Percentiles rank a stretch among this genome's conserved stretches.
Conservation (phyloP, 108 stramenopile species). For the Fragilaria crotonensis region DNA sequence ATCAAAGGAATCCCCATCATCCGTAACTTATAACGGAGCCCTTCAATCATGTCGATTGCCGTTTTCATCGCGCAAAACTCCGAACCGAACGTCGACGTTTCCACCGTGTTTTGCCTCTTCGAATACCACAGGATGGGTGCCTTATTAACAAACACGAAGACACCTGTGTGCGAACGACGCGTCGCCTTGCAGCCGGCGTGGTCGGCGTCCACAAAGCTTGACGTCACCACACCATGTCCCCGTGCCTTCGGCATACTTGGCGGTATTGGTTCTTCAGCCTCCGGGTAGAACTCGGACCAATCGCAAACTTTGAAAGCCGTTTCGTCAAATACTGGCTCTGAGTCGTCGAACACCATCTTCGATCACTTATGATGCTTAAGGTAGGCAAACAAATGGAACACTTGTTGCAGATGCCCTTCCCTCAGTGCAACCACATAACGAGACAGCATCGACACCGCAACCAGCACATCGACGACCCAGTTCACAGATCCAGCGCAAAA, state of each 20-base stretch:
- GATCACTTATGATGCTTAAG: background rate
- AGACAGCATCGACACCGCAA: too few species aligned
- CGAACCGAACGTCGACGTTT: too few species aligned
- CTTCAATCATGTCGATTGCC: constrained; percentile 10
- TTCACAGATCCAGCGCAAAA: too few species aligned
- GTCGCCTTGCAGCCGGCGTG: constrained; percentile 18
- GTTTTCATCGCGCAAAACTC: too few species aligned
- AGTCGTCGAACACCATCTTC: constrained; percentile 4
- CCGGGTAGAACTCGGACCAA: constrained; percentile 22
- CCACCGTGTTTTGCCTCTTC: too few species aligned
- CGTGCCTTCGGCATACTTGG: constrained; percentile 14
- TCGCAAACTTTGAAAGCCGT: background rate
- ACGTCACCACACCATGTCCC: constrained; percentile 10
- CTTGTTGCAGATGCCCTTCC: too few species aligned
- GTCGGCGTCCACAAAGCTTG: constrained; percentile 18
- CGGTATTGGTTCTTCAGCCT: constrained; percentile 12
- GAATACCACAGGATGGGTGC: too few species aligned
- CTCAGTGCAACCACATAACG: too few species aligned
- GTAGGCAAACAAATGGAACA: constrained; percentile 5
- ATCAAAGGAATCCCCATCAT: constrained; percentile 12
- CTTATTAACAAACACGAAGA: too few species aligned
- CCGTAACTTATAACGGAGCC: constrained; percentile 12
- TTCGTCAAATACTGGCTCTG: background rate
- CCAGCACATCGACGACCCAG: too few species aligned
- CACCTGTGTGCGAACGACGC: constrained; percentile 13